Conservation (phyloP, 2,329 filamentous ascomycete genomes). For the Diaporthe nobilis region DNA sequence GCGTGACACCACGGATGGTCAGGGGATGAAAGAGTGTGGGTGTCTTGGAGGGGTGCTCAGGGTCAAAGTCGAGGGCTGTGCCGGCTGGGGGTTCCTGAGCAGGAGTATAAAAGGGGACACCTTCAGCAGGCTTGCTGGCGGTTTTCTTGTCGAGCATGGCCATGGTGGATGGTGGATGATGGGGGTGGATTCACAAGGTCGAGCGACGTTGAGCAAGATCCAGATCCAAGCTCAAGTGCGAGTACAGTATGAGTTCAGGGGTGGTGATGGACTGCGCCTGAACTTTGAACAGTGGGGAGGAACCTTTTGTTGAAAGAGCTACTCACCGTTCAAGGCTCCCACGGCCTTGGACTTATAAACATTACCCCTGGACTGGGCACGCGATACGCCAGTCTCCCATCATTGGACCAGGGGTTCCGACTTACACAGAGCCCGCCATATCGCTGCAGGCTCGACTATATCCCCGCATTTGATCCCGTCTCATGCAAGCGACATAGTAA, state of each 20-base stretch:
- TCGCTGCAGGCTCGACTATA: not conserved
- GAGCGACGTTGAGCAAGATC: not conserved
- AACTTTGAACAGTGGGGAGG: not conserved
- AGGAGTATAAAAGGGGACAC: constrained; percentile 69
- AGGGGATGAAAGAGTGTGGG: constrained; percentile 72
- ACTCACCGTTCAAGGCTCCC: not conserved
- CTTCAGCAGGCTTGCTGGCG: constrained; percentile 57
- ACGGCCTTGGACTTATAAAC: not conserved
- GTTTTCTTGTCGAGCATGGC: constrained; percentile 43
- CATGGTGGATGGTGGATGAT: constrained; percentile 20
- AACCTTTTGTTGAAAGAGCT: not conserved
- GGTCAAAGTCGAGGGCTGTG: constrained; percentile 53
- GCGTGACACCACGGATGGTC: constrained; percentile 64
- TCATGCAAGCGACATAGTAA: constrained; percentile 8
- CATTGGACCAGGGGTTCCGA: not conserved
- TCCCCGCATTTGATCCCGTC: not conserved
- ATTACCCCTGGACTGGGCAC: not conserved
- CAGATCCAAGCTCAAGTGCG: not conserved
- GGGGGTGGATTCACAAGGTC: not conserved
- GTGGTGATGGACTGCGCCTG: not conserved
- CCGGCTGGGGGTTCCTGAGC: constrained; percentile 66
- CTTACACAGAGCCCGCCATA: not conserved
- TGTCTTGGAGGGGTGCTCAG: constrained; percentile 51
- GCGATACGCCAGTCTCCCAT: not conserved
- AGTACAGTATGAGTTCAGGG: not conserved